Base-by-base conservation (phyloP, 2,329 filamentous ascomycete genomes). In the Botryotinia narcissicola region DNA sequence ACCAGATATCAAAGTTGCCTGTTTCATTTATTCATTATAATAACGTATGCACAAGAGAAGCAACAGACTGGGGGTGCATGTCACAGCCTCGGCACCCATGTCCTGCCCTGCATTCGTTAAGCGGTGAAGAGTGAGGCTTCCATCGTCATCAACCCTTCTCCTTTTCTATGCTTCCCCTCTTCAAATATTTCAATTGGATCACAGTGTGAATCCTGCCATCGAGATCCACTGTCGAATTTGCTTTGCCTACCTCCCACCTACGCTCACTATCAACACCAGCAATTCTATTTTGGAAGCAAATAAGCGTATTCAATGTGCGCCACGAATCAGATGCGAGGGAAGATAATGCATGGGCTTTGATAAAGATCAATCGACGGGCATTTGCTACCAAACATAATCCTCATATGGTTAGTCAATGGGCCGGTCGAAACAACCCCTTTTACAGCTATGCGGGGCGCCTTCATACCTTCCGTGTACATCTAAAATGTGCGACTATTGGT, bases 71-170 rank as follows among this genome's bases (percentile, higher is more conserved):
- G 63, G 71, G 67, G 54, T 61, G 32, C 32, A 68, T 40, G 35
- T 42, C 32, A 73, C 57, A 73, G 64, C 57, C 71, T 70, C 37
- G 71, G 35, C 29, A 73, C 35, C 66, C 71, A 54, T 54, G 54
- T 46, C 35, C 18, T 72, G 51, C 62, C 71, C 62, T 72, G 62
- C 32, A 32, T 70, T 73, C 35, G 44, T 70, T 70, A 70, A 70
- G 71, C 71, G 71, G 71, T 70, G 44, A 46, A 57, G 20, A 70
- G 66, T 73, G 66, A 73, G 71, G 71, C 71, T 73, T 67, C 44
- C 37, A 32, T 73, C 64, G 42, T 62, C 29, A 70, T 42, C 29
- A 61, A 29, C 20, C 67, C 37, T 40, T 73, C 59, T 29, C 22
- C 18, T 54, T 73, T 32, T 35, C 20, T 12, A 57, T 40, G 20